Evolutionary conservation across 805 yeast species (phyloP).

Genomic region (Candida nemodendra): DNA sequence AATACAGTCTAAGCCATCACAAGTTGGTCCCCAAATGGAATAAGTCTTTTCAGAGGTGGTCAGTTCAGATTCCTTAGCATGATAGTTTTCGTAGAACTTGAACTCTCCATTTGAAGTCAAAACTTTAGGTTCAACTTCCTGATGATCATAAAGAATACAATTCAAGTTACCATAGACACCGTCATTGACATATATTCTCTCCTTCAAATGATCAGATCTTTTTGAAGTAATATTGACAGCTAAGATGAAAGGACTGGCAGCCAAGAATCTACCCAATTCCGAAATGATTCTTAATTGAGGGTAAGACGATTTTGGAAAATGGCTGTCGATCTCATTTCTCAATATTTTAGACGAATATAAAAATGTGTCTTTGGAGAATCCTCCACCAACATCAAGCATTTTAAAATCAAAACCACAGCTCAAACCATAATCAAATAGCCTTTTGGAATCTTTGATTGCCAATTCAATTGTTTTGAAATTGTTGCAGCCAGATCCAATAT

Average conservation of each 20-base stretch:
- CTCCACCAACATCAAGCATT: slow-evolving; percentile 87
- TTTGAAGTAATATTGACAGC: slow-evolving; percentile 86
- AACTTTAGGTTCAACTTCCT: slow-evolving; percentile 67
- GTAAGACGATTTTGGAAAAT: slow-evolving; percentile 51
- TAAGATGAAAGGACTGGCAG: slow-evolving; percentile 79
- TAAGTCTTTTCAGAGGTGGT: slow-evolving; percentile 29
- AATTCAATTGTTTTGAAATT: slow-evolving; percentile 63
- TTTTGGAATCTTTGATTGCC: slow-evolving; percentile 71
- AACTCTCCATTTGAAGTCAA: slow-evolving; percentile 51
- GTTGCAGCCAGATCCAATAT: slow-evolving; percentile 90
- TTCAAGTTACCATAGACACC: slow-evolving; percentile 96
- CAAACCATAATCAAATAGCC: slow-evolving; percentile 61
- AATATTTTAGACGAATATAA: slow-evolving; percentile 57
- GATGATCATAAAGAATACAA: slow-evolving; percentile 92
- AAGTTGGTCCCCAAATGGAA: slow-evolving; percentile 97
- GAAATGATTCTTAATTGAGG: slow-evolving; percentile 59
- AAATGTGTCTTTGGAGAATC: slow-evolving; percentile 67
- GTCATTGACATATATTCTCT: slow-evolving; percentile 87
- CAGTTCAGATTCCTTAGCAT: slow-evolving; percentile 11
- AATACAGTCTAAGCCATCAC: slow-evolving; percentile 93
- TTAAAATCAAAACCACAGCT: slow-evolving; percentile 44
- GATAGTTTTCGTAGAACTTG: slow-evolving; percentile 23
- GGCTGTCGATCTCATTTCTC: slow-evolving; percentile 49
- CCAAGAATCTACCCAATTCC: slow-evolving; percentile 92
- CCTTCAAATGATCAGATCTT: slow-evolving; percentile 44